A percentile compares a stretch with the other conserved stretches of the same genome.
Conservation (phyloP, 208 protist genomes). For the Phytomonas sp. region DNA sequence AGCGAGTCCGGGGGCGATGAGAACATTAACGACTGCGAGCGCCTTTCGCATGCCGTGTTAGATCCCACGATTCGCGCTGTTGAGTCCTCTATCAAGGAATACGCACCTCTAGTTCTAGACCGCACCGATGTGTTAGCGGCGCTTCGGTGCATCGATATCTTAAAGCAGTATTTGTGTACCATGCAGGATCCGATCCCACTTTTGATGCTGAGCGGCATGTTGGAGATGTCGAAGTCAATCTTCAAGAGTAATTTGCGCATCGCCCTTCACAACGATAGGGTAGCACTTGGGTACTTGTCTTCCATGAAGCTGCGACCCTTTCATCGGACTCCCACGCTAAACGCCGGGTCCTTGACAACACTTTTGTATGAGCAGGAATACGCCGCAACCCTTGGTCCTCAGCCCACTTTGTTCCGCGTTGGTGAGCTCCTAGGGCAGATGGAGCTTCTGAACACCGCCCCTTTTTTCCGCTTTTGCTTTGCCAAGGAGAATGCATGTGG, state of each 20-base stretch:
- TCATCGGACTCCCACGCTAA: conserved; percentile 13
- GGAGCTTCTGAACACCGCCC: conserved; percentile 55
- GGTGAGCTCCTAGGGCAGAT: conserved; percentile 45
- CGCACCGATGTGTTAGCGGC: conserved; percentile 47
- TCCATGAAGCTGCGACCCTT: conserved; percentile 34
- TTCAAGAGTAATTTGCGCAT: conserved; percentile 41
- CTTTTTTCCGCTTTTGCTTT: conserved; percentile 4
- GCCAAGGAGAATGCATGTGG: background rate
- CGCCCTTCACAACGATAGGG: conserved; percentile 50
- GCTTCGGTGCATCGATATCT: conserved; percentile 57
- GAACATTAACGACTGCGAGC: conserved; percentile 47
- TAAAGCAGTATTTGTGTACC: conserved; percentile 72
- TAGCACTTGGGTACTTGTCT: conserved; percentile 32
- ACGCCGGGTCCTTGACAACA: background rate
- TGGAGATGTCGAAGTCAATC: conserved; percentile 64
- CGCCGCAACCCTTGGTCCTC: conserved; percentile 46
- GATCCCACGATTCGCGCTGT: conserved; percentile 25
- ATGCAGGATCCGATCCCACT: conserved; percentile 73
- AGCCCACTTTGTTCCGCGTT: conserved; percentile 42
- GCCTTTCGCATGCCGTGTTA: conserved; percentile 48
- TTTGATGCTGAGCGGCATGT: conserved; percentile 61
- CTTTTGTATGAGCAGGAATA: conserved; percentile 32
- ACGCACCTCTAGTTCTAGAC: conserved; percentile 40
- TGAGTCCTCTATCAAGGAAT: conserved; percentile 28
- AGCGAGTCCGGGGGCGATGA: conserved; percentile 31